Base-by-base conservation (phyloP, 495 filamentous ascomycete species). In the Daldinia childiae region DNA sequence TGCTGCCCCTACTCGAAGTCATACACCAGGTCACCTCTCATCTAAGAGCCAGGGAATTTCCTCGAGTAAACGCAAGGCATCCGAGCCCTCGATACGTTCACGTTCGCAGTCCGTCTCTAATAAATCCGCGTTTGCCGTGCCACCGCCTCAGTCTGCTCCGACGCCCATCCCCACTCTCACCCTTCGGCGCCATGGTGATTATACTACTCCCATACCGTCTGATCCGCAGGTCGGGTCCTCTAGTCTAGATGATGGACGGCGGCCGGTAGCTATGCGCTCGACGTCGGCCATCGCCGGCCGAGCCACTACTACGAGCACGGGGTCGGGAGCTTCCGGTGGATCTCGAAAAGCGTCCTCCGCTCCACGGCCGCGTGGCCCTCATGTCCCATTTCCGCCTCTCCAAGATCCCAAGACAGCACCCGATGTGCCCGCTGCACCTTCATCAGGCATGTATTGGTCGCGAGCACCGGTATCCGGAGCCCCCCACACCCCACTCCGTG, bases 371-470 rank as follows among this genome's bases (percentile, higher is more conserved):
- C 75, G 76, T 3, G 79, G 80, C 21, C 71, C 74, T 29, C 75
- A 86, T 66, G 78, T 79, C 2, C 65, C 79, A 0, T 87, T 85
- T 64, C 88, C 88, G 17, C 86, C 87, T 34, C 78, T 90, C 9
- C 84, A 83, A 43, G 85, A 88, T 73, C 84, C 87, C 7, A 76
- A 79, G 29, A 88, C 83, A 17, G 85, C 87, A 12, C 83, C 87
- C 12, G 83, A 89, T 51, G 87, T 90, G 21, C 83, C 82, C 4
- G 79, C 82, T 3, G 87, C 88, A 9, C 88, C 88, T n/a, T 86
- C 88, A 17, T 87, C 86, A 48, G 88, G 88, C 51, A 90, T 90
- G 88, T 90, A 90, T 79, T 90, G 88, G 88, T 88, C 86, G 58
- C 83, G 82, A 43, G 88, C 87, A 15, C 85, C 84, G 1, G 79